These are phyloP conservation scores for Aspergillus sclerotioniger DNA, from an alignment of 495 filamentous ascomycete genomes.

Conservation along the genomic window DNA sequence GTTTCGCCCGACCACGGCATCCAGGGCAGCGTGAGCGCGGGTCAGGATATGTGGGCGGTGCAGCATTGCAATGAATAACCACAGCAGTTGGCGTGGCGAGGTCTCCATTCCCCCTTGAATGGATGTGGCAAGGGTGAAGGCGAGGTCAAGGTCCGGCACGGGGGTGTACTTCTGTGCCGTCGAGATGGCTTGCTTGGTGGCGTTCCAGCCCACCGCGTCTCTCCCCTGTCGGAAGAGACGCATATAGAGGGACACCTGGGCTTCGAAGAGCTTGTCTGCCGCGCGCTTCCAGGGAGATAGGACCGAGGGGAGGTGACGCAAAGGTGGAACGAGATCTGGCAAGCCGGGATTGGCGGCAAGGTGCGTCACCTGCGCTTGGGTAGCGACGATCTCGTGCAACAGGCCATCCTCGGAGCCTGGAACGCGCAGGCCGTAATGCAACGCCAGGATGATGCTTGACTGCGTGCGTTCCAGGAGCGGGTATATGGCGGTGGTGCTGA, in stretches of 20 bases:
- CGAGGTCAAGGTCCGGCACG: conserved; percentile 27
- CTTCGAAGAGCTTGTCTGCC: conserved; percentile 23
- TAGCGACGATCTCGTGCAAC: conserved; percentile 27
- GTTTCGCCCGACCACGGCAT: conserved; percentile 31
- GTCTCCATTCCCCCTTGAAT: conserved; percentile 35
- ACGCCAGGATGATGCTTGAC: conserved; percentile 29
- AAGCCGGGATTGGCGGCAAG: conserved; percentile 27
- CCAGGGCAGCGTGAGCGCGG: conserved; percentile 31
- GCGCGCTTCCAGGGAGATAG: conserved; percentile 35
- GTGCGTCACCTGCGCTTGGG: conserved; percentile 25
- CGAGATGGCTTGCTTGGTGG: conserved; percentile 30
- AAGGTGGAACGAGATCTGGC: conserved; percentile 32
- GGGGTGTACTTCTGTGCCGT: conserved; percentile 17
- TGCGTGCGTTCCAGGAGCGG: conserved; percentile 28
- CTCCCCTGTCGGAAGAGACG: conserved; percentile 26
- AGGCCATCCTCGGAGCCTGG: conserved; percentile 25
- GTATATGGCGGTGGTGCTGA: conserved; percentile 25
- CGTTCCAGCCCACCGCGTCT: conserved; percentile 25
- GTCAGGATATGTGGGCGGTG: conserved; percentile 17
- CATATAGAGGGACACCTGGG: conserved; percentile 26
- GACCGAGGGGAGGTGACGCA: conserved; percentile 30
- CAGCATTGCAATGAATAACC: conserved; percentile 30
- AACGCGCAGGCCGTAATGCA: conserved; percentile 38
- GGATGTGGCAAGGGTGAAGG: conserved; percentile 30
- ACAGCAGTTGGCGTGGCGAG: conserved; percentile 29